phyloP scores from a whole-genome alignment of 805 yeast genomes.

The Torulaspora microellipsoides region DNA sequence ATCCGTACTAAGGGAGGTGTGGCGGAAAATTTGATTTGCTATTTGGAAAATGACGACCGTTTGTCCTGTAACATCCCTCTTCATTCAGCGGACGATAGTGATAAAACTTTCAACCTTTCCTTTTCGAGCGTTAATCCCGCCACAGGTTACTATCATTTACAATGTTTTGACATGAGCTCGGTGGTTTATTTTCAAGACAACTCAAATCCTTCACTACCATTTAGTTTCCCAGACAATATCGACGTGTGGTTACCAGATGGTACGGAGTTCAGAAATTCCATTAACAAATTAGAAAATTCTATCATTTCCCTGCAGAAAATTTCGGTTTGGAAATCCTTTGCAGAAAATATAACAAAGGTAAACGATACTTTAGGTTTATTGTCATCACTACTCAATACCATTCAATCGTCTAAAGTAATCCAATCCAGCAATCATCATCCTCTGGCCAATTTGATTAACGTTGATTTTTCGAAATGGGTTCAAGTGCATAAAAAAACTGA shows the following conservation, averaged over 20 bases:
- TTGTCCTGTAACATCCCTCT: too few species aligned
- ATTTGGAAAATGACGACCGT: neutral
- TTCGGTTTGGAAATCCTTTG: conserved; percentile 1
- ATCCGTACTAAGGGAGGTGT: neutral
- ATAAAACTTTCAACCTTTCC: too few species aligned
- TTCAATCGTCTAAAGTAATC: neutral
- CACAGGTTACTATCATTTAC: conserved; percentile 2
- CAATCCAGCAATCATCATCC: conserved; percentile 2
- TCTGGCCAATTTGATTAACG: conserved; percentile 5
- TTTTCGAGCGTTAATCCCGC: too few species aligned
- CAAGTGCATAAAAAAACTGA: neutral
- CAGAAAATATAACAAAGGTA: conserved; percentile 3
- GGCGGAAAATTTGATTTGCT: neutral
- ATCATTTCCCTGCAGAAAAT: conserved; percentile 3
- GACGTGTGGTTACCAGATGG: conserved; percentile 11
- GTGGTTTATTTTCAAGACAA: neutral
- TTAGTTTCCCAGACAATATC: too few species aligned
- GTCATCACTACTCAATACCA: neutral
- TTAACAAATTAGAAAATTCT: conserved; percentile 2
- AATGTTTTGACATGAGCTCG: conserved; percentile 1
- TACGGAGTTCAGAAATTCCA: conserved; percentile 1
- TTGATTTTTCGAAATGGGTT: conserved; percentile 2
- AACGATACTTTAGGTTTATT: conserved; percentile 1
- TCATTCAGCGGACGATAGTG: too few species aligned
- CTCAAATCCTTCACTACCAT: too few species aligned